Evolutionary conservation across 352 stramenopile genomes (phyloP), one percentile per base, ranked within the genome.

Genomic region (Hyaloperonospora brassicae): DNA sequence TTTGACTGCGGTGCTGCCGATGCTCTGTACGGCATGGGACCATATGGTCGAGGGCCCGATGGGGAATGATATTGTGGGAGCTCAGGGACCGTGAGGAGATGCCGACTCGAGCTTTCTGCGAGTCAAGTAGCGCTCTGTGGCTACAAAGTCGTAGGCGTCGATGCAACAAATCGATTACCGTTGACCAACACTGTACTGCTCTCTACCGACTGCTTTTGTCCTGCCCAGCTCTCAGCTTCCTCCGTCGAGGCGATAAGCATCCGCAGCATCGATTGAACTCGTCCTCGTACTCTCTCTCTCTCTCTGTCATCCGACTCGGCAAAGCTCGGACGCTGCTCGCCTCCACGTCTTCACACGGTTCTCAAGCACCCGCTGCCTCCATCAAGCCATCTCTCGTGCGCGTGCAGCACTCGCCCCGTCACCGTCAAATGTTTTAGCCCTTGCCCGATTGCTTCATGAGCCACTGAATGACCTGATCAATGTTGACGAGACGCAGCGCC

Each of bases 391-490:
- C 23, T 57, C 52, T 55, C 48, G 8, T 25, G 9, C 7, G 1
- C 45, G 36, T 22, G 13, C 41, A 23, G 40, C 25, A 47, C 51
- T 38, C 42, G 27, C 46, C 39, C 41, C 46, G 21, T n/a, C 13
- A 53, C 51, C 10, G 36, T 49, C 39, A 62, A 42, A 35, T 40
- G 31, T 25, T 43, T 80, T 89, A 93, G 55, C 78, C 78, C 77
- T 93, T 93, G 70, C 83, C 83, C 38, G 83, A 93, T 73, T 98
- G 93, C 55, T 95, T 93, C 67, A 97, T 97, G 52, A 98, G 71
- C 94, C 94, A 98, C 71, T 98, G 91, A 44, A 98, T 93, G 55
- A 98, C 92, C 70, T 98, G 93, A 73, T 98, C 95, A 57, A 98
- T 96, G 80, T 98, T 98, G 43, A 96, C 95, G 57, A 95, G 85